Percentiles rank a stretch among this genome's conserved stretches.
These are phyloP conservation scores for Colletotrichum lupini DNA, from an alignment of 2,329 filamentous ascomycete species.

Conservation along the genomic window DNA sequence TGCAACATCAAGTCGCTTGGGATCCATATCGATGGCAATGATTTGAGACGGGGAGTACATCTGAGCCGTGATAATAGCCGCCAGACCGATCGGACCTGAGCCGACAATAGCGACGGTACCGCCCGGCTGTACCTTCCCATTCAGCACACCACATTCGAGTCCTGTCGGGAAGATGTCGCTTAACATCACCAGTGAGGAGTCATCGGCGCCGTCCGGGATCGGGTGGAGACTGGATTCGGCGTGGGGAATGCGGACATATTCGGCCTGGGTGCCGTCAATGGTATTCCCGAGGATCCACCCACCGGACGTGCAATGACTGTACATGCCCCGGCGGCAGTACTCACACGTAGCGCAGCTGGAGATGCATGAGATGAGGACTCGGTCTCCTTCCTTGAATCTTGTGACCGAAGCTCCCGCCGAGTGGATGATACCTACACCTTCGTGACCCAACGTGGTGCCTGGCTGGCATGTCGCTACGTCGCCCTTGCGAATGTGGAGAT, in stretches of 20 bases:
- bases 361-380: slow-evolving; percentile 50
- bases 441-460: slow-evolving; percentile 48
- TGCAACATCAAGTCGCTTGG: slow-evolving; percentile 57
- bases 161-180: slow-evolving; percentile 60
- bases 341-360: slow-evolving; percentile 59
- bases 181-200: slow-evolving; percentile 61
- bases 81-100: slow-evolving; percentile 71
- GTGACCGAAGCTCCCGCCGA: slow-evolving; percentile 48
- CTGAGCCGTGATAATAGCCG: slow-evolving; percentile 50
- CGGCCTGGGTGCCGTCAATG: slow-evolving; percentile 63
- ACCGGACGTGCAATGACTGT: slow-evolving; percentile 62
- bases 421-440: slow-evolving; percentile 52
- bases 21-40: slow-evolving; percentile 63
- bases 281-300: slow-evolving; percentile 66
- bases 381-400: slow-evolving; percentile 49
- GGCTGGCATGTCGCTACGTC: slow-evolving; percentile 30
- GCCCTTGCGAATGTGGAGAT: slow-evolving; percentile 49
- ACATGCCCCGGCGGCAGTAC: slow-evolving; percentile 62
- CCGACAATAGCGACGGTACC: slow-evolving; percentile 73
- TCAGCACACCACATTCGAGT: slow-evolving; percentile 67
- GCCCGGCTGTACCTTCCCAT: slow-evolving; percentile 68
- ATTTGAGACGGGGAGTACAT: slow-evolving; percentile 64
- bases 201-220: slow-evolving; percentile 59
- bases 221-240: slow-evolving; percentile 74
- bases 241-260: slow-evolving; percentile 73